phyloP scores from a whole-genome alignment of 352 stramenopile genomes.

The Phytophthora hibernalis region DNA sequence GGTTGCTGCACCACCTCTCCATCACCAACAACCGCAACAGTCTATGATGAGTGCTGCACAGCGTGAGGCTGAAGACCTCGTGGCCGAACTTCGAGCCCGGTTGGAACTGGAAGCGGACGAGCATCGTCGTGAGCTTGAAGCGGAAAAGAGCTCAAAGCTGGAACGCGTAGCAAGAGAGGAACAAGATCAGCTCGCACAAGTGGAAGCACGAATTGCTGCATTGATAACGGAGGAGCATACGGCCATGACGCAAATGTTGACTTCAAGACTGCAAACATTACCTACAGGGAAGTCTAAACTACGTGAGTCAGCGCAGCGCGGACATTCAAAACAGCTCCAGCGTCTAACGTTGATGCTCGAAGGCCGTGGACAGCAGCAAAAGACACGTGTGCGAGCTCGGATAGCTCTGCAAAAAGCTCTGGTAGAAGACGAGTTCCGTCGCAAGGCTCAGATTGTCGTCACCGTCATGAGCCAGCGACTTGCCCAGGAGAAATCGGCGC shows the following conservation, averaged over 20 bases:
- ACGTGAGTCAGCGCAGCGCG: slow-evolving; percentile 19
- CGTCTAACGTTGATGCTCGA: slow-evolving; percentile 61
- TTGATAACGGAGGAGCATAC: slow-evolving; percentile 44
- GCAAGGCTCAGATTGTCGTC: slow-evolving; percentile 53
- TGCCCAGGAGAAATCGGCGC: slow-evolving; percentile 55
- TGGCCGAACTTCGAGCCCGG: slow-evolving; percentile 53
- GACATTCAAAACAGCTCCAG: slow-evolving; percentile 53
- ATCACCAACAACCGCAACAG: slow-evolving; percentile 22
- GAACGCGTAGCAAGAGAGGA: slow-evolving; percentile 36
- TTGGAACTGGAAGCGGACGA: slow-evolving; percentile 63
- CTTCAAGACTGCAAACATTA: slow-evolving; percentile 24
- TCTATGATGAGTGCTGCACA: slow-evolving; percentile 9
- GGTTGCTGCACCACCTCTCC: not conserved
- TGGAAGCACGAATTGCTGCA: slow-evolving; percentile 33
- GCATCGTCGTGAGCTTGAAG: slow-evolving; percentile 45
- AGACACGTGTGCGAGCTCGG: slow-evolving; percentile 27
- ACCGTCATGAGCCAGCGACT: slow-evolving; percentile 62
- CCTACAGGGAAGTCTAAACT: slow-evolving; percentile 14
- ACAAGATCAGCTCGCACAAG: slow-evolving; percentile 31
- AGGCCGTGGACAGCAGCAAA: slow-evolving; percentile 37
- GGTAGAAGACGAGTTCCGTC: slow-evolving; percentile 61
- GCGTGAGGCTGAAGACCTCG: slow-evolving; percentile 40
- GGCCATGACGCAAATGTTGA: slow-evolving; percentile 45
- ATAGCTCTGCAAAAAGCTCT: slow-evolving; percentile 33
- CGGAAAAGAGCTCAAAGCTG: slow-evolving; percentile 46